Base-by-base conservation (phyloP, 1,284 basidiomycete species). In the Acaromyces ingoldii region DNA sequence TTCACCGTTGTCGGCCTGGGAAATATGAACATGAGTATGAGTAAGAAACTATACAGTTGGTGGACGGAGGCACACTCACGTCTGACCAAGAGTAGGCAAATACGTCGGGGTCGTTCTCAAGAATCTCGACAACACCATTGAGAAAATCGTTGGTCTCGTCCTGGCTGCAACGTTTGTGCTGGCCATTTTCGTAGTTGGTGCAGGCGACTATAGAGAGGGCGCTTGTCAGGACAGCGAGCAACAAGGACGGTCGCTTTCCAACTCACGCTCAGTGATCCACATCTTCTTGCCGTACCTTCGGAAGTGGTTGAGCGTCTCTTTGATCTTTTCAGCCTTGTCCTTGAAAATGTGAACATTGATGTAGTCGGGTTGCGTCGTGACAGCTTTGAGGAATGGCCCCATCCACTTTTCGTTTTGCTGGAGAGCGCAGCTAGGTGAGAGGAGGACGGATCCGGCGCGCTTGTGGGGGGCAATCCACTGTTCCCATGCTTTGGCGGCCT, bases 321-420 rank as follows among this genome's bases (percentile, higher is more conserved):
- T 61, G 41, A 67, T 60, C 11, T 57, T 54, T n/a, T 52, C 58
- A 42, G 62, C 59, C 49, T 57, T 55, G 54, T 69, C 55, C 37
- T 65, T 60, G 60, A 69, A 69, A 45, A 69, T 67, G 53, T 69
- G 67, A 0, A 69, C 65, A n/a, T 55, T 60, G 44, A 69, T 62
- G 21, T 58, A 53, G 55, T 69, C 67, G 24, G 67, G 67, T 38
- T 69, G 49, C 19, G 41, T 53, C 50, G 55, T 51, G 53, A 67
- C 50, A 4, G 47, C 53, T 11, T 51, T 41, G 15, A 69, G 51
- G 58, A 69, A 69, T 2, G 60, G 58, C 0, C 22, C 41, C 13
- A 67, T 26, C 60, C 55, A 60, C 3, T 30, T 63, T 31, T 69
- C 67, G 53, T 65, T 57, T 44, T 54, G 53, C 55, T 69, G 67